These are phyloP conservation scores for Alternaria gansuensis DNA, from an alignment of 2,329 filamentous ascomycete genomes.

Conservation along the genomic window DNA sequence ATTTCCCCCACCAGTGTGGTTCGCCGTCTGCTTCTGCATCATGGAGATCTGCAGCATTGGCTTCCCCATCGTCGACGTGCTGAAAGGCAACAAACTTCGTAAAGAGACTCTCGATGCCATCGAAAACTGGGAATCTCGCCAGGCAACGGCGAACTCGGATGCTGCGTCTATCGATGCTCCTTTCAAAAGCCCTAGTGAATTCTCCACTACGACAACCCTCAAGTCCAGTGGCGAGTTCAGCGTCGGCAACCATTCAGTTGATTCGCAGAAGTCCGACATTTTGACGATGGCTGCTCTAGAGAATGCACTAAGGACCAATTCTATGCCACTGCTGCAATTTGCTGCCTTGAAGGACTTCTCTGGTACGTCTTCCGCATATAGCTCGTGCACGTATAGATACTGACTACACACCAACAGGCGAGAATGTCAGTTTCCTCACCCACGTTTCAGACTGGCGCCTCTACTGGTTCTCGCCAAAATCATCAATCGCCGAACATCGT, in stretches of 20 bases:
- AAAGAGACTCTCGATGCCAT: constrained; percentile 48
- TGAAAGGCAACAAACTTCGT: constrained; percentile 38
- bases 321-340: constrained; percentile 45
- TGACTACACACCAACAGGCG: constrained; percentile 30
- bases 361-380: not conserved
- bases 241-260: constrained; percentile 30
- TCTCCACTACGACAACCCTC: constrained; percentile 34
- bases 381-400: not conserved
- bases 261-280: constrained; percentile 45
- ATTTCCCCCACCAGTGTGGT: constrained; percentile 44
- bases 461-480: constrained; percentile 40
- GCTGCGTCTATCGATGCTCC: constrained; percentile 16
- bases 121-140: constrained; percentile 45
- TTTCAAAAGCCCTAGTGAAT: constrained; percentile 26
- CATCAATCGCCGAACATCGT: constrained; percentile 34
- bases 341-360: constrained; percentile 48
- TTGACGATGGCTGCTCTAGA: constrained; percentile 49
- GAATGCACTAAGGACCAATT: constrained; percentile 44
- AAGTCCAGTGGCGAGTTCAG: constrained; percentile 21
- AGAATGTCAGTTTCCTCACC: constrained; percentile 50
- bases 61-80: constrained; percentile 44
- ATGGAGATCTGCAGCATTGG: constrained; percentile 46
- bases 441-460: constrained; percentile 47
- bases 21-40: constrained; percentile 45
- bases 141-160: constrained; percentile 23